Base-by-base conservation (phyloP, 768 basidiomycete species). In the Sistotremastrum suecicum region DNA sequence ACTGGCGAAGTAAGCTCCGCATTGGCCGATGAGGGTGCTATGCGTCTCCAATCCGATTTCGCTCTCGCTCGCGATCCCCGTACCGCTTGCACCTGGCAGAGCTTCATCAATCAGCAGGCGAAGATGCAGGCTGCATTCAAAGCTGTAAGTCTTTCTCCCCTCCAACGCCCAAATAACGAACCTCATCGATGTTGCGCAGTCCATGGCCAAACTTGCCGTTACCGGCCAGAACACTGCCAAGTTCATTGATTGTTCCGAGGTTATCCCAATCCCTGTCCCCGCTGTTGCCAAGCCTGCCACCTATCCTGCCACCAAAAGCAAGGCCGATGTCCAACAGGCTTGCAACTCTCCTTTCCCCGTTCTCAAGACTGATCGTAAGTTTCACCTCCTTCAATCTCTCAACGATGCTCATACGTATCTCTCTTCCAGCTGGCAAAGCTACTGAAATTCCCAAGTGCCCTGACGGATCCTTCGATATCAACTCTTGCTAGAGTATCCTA, bases 41-140 rank as follows among this genome's bases (percentile, higher is more conserved):
- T 74, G 29, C 67, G 70, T 34, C 55, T 74, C 34, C 64, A 67
- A 50, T 72, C 70, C 37, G 69, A 72, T 57, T 59, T 56, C 30
- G 43, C 32, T 9, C 29, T 59, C 34, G 54, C 51, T 10, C 52
- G 53, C 39, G 55, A 60, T 48, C 44, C 53, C 10, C 48, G 57
- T 29, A 60, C 58, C 34, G 56, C 58, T 37, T 59, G 58, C 48
- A 52, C 54, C 31, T 59, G 56, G 56, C 58, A 59, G 45, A 51
- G 52, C 3, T 56, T 59, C 46, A 54, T 53, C 41, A 50, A 46
- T 45, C 43, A 57, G 48, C 56, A 57, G 42, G 42, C 40, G 3
- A 53, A 53, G 46, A 48, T 58, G 41, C 38, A 43, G 31, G 37
- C 42, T 11, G 44, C 39, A 6, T 56, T 58, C 49, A 47, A 47